Base-by-base conservation (phyloP, 2,329 filamentous ascomycete genomes). In the Elsinoe australis region DNA sequence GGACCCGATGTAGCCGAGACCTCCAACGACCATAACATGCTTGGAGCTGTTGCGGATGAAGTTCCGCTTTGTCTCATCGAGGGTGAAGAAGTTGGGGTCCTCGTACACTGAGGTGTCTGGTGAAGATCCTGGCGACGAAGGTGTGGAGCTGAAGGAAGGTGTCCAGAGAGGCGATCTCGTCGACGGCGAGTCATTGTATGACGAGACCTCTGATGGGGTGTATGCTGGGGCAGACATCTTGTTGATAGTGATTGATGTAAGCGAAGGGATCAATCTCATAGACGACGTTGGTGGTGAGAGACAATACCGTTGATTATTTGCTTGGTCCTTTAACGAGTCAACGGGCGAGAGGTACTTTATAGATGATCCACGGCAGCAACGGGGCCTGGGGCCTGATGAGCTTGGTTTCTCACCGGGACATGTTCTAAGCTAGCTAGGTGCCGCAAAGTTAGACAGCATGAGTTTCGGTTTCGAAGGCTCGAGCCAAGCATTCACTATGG, bases 1-100 rank as follows among this genome's bases (percentile, higher is more conserved):
- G 2, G 73, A 76, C 21, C 75, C 75, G 47, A 78, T 77, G 59
- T 73, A 77, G 5, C 74, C 74, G 10, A 75, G 67, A 7, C 74
- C 74, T 15, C 74, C 74, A 29, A 74, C 71, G 21, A 78, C 74
- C 55, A 77, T 65, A 36, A 68, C 71, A 54, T 71, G 45, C 32
- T 36, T 34, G 17, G 32, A 36, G 24, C 34, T 48, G 34, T 48
- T 48, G 45, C 45, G 34, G 15, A 48, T n/a, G 34, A 48, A 48
- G 21, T 24, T 36, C 14, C 45, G 14, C 22, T 29, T 24, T 12
- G 17, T n/a, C 5, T 26, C 45, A 39, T 48, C 45, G 24, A 48
- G 45, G 15, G 45, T 9, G 22, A 48, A 48, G 45, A 36, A 48
- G 9, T 24, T 29, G 19, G 22, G 18, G 19, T 48, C 45, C 17